Evolutionary conservation across 2,329 filamentous ascomycete species (phyloP).

Genomic region (Teratosphaeriaceae sp.): DNA sequence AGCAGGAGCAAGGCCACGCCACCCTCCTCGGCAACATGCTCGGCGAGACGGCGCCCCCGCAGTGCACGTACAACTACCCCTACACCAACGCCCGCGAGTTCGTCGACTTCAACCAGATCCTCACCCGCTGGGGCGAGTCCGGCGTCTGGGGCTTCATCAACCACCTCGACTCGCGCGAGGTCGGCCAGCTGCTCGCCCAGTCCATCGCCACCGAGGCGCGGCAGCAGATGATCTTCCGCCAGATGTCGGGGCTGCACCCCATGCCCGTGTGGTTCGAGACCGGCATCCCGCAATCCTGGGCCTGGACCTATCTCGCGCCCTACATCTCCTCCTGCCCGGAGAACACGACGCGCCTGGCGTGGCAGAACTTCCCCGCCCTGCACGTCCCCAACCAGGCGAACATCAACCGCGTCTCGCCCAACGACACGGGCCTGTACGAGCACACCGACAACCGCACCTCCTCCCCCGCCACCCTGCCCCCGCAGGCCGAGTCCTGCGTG

Average conservation of each 20-base stretch:
- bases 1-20: conserved; percentile 72
- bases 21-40: conserved; percentile 74
- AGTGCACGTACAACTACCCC: conserved; percentile 79
- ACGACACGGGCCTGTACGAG: conserved; percentile 56
- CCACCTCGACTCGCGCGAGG: conserved; percentile 69
- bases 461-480: conserved; percentile 45
- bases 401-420: conserved; percentile 58
- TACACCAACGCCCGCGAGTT: conserved; percentile 68
- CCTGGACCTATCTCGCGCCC: conserved; percentile 73
- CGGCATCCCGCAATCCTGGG: conserved; percentile 77
- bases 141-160: conserved; percentile 76
- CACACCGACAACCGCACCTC: conserved; percentile 55
- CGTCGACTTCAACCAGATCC: conserved; percentile 76
- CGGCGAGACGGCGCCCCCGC: conserved; percentile 59
- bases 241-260: conserved; percentile 71
- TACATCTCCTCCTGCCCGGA: conserved; percentile 72
- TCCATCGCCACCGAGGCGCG: conserved; percentile 73
- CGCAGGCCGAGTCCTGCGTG: conserved; percentile 48
- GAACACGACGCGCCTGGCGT: conserved; percentile 66
- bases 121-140: conserved; percentile 75
- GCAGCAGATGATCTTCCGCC: conserved; percentile 79
- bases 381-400: conserved; percentile 72
- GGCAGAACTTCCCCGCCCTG: conserved; percentile 77
- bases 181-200: conserved; percentile 65
- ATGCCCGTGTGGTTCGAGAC: conserved; percentile 79